Evolutionary conservation across 192 early-diverging fungal genomes (phyloP).

Genomic region (Dissophora ornata): DNA sequence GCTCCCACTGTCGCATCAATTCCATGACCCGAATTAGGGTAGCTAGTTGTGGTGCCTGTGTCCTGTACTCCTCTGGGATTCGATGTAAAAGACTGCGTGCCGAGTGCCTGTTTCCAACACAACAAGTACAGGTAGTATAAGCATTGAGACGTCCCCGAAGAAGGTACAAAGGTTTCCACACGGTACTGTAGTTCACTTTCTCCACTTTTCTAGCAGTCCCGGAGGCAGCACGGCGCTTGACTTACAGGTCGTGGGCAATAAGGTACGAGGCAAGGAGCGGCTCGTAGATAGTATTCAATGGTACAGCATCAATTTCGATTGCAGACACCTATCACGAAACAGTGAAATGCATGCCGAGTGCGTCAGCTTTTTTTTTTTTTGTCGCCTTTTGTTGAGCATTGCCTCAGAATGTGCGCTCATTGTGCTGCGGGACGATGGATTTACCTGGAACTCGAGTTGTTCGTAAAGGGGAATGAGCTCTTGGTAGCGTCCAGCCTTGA

Average conservation of each 20-base stretch:
- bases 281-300: slow-evolving; percentile 46
- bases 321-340: slow-evolving; percentile 29
- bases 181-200: too few relatives aligned
- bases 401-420: too few relatives aligned
- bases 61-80: slow-evolving; percentile 25
- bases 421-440: too few relatives aligned
- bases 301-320: slow-evolving; percentile 46
- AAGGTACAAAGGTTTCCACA: too few relatives aligned
- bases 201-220: too few relatives aligned
- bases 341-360: not conserved
- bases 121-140: not conserved
- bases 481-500: slow-evolving; percentile 46
- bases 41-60: slow-evolving; percentile 30
- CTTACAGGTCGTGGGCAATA: slow-evolving; percentile 48
- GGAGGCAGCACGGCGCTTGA: not conserved
- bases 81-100: slow-evolving; percentile 39
- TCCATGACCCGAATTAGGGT: slow-evolving; percentile 36
- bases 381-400: too few relatives aligned
- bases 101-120: slow-evolving; percentile 21
- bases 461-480: slow-evolving; percentile 53
- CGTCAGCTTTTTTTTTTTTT: not conserved
- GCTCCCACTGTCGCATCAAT: slow-evolving; percentile 42
- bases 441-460: slow-evolving; percentile 50
- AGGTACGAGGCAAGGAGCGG: slow-evolving; percentile 43
- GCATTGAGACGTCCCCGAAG: too few relatives aligned